Conservation (phyloP, 2,329 filamentous ascomycete species). For the Epichloe hybrida region DNA sequence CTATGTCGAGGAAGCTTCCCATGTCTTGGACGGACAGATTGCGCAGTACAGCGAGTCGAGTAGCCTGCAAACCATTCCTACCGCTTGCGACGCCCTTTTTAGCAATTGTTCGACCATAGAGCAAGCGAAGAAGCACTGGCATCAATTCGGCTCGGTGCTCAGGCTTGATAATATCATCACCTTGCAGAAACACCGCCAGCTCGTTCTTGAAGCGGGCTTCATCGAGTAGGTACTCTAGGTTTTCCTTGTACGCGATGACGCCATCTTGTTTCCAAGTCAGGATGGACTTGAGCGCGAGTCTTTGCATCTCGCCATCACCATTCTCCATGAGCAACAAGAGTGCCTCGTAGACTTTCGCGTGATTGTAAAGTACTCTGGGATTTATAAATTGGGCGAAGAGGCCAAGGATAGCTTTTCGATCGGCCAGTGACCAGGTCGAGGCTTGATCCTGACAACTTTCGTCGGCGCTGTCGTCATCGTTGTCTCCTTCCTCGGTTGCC, state of each 20-base stretch:
- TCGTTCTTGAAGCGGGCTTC: slow-evolving; percentile 89
- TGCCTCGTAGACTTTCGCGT: slow-evolving; percentile 60
- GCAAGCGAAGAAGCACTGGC: slow-evolving; percentile 70
- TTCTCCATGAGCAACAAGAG: slow-evolving; percentile 68
- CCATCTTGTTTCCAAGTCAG: slow-evolving; percentile 77
- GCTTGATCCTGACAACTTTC: slow-evolving; percentile 20
- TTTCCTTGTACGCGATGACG: slow-evolving; percentile 69
- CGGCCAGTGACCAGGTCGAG: slow-evolving; percentile 55
- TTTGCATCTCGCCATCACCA: slow-evolving; percentile 83
- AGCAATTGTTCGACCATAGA: slow-evolving; percentile 82
- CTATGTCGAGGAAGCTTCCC: slow-evolving; percentile 69
- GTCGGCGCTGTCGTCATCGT: slow-evolving; percentile 21
- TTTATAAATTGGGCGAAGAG: slow-evolving; percentile 81
- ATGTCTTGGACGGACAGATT: slow-evolving; percentile 63
- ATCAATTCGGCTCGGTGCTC: slow-evolving; percentile 63
- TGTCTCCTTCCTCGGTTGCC: slow-evolving; percentile 42
- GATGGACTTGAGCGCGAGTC: slow-evolving; percentile 68
- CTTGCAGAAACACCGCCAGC: slow-evolving; percentile 74
- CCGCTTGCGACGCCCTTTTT: slow-evolving; percentile 65
- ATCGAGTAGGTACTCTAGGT: slow-evolving; percentile 74
- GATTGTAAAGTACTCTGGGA: slow-evolving; percentile 68
- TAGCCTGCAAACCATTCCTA: slow-evolving; percentile 67
- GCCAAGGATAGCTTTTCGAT: slow-evolving; percentile 70
- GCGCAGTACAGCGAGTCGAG: slow-evolving; percentile 67
- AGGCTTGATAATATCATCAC: slow-evolving; percentile 56